These are phyloP conservation scores for Exsudoporus floridanus DNA, from an alignment of 1,284 basidiomycete species.

Conservation along the genomic window DNA sequence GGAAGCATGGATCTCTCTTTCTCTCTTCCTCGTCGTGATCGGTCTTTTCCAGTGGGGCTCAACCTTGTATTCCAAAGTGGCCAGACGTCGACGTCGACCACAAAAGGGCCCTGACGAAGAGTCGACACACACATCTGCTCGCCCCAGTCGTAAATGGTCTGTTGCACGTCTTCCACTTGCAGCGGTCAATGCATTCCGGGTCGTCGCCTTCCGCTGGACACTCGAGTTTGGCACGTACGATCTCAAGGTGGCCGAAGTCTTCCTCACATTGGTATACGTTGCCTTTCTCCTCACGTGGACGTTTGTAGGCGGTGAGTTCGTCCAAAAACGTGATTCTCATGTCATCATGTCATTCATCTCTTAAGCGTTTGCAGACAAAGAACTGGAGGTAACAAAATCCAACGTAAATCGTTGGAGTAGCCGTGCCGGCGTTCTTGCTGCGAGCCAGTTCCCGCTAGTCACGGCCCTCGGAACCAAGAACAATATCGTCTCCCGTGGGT, in stretches of 20 bases:
- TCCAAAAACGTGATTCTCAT: not conserved
- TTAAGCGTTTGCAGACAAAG: conserved; percentile 35
- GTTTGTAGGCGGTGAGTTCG: conserved; percentile 48
- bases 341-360: not conserved
- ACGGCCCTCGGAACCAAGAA: conserved; percentile 64
- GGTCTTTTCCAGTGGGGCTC: conserved; percentile 38
- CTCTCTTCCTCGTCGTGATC: conserved; percentile 43
- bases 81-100: not conserved
- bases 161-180: conserved; percentile 39
- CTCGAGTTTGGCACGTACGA: conserved; percentile 44
- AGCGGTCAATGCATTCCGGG: conserved; percentile 44
- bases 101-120: conserved; percentile 22
- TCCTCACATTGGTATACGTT: conserved; percentile 47
- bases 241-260: conserved; percentile 49
- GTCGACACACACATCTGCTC: conserved; percentile 2
- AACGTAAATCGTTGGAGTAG: conserved; percentile 47
- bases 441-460: conserved; percentile 60
- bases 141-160: conserved; percentile 6
- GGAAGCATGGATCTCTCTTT: conserved; percentile 46
- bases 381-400: conserved; percentile 34
- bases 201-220: conserved; percentile 51
- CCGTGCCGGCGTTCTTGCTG: conserved; percentile 50
- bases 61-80: conserved; percentile 29
- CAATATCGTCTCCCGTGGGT: conserved; percentile 57
- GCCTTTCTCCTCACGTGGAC: conserved; percentile 47